phyloP scores from a whole-genome alignment of 805 yeast genomes.

The Wickerhamomyces canadensis region DNA sequence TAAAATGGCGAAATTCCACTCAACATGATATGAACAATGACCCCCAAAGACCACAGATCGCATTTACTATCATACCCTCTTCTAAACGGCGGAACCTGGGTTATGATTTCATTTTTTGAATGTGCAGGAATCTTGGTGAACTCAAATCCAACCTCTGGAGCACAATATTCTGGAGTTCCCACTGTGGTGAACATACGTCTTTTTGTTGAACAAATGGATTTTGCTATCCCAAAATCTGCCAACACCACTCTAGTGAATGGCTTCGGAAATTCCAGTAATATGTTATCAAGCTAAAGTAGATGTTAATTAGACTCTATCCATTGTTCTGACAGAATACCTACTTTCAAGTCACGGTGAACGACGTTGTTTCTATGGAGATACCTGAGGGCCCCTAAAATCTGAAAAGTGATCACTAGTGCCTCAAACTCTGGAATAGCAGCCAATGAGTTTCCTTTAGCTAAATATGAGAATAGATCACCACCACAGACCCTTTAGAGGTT shows the following conservation, averaged over 20 bases:
- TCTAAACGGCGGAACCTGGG: slow-evolving; percentile 11
- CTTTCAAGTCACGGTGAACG: slow-evolving; percentile 62
- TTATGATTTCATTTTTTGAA: slow-evolving; percentile 18
- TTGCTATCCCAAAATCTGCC: slow-evolving; percentile 67
- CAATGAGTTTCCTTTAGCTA: slow-evolving; percentile 36
- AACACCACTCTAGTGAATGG: slow-evolving; percentile 49
- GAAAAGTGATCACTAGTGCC: slow-evolving; percentile 46
- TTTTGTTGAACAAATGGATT: slow-evolving; percentile 23
- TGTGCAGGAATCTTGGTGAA: slow-evolving; percentile 25
- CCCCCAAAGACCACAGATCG: slow-evolving; percentile 68
- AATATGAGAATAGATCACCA: slow-evolving; percentile 53
- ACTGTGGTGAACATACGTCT: slow-evolving; percentile 45
- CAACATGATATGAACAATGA: slow-evolving; percentile 50
- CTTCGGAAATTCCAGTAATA: slow-evolving; percentile 47
- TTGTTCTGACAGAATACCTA: no score
- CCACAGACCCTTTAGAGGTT: slow-evolving; percentile 34
- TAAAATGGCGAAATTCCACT: slow-evolving; percentile 65
- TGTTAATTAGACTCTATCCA: no score
- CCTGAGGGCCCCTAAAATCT: slow-evolving; percentile 48
- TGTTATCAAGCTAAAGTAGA: slow-evolving; percentile 43
- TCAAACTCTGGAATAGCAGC: slow-evolving; percentile 49
- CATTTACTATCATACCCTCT: slow-evolving; percentile 50
- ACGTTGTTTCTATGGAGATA: slow-evolving; percentile 50
- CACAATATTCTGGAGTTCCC: slow-evolving; percentile 67
- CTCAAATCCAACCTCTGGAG: slow-evolving; percentile 60